Evolutionary conservation across 2,329 filamentous ascomycete species (phyloP).

Genomic region (Trichoderma aggressivum): DNA sequence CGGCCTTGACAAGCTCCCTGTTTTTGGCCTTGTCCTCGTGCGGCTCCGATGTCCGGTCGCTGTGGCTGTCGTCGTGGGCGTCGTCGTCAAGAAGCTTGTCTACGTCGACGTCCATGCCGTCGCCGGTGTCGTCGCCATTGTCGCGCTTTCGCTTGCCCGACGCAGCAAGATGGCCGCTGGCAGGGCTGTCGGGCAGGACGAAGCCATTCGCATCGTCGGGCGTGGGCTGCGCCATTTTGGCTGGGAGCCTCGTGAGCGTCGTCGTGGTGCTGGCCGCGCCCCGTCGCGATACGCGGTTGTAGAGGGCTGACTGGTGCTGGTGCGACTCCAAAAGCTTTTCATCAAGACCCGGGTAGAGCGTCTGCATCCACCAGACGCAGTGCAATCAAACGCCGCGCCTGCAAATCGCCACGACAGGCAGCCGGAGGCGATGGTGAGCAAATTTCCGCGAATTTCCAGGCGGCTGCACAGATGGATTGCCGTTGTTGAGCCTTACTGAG

Average conservation of each 20-base stretch:
- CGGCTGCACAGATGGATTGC: slow-evolving; percentile 28
- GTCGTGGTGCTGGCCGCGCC: slow-evolving; percentile 32
- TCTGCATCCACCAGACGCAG: slow-evolving; percentile 33
- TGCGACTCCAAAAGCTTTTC: slow-evolving; percentile 41
- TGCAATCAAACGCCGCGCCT: slow-evolving; percentile 29
- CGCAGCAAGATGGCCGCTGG: slow-evolving; percentile 32
- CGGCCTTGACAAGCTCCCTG: slow-evolving; percentile 38
- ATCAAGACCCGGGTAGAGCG: slow-evolving; percentile 33
- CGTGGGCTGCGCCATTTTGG: slow-evolving; percentile 42
- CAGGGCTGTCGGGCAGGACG: slow-evolving; percentile 32
- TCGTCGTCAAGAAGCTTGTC: slow-evolving; percentile 14
- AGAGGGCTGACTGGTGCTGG: slow-evolving; percentile 39
- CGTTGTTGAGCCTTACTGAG: slow-evolving; percentile 31
- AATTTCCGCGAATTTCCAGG: slow-evolving; percentile 24
- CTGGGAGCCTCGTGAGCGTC: slow-evolving; percentile 24
- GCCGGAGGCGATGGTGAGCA: slow-evolving; percentile 17
- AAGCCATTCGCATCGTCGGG: slow-evolving; percentile 42
- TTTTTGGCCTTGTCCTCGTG: slow-evolving; percentile 19
- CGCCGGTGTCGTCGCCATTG: slow-evolving; percentile 37
- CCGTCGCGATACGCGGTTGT: slow-evolving; percentile 41
- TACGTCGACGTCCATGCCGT: slow-evolving; percentile 23
- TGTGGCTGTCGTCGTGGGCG: background rate
- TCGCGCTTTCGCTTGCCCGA: slow-evolving; percentile 60
- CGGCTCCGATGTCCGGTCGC: background rate
- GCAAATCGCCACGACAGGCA: slow-evolving; percentile 22